Evolutionary conservation across 257 asterid species (phyloP).

Genomic region (Buddleja alternifolia): DNA sequence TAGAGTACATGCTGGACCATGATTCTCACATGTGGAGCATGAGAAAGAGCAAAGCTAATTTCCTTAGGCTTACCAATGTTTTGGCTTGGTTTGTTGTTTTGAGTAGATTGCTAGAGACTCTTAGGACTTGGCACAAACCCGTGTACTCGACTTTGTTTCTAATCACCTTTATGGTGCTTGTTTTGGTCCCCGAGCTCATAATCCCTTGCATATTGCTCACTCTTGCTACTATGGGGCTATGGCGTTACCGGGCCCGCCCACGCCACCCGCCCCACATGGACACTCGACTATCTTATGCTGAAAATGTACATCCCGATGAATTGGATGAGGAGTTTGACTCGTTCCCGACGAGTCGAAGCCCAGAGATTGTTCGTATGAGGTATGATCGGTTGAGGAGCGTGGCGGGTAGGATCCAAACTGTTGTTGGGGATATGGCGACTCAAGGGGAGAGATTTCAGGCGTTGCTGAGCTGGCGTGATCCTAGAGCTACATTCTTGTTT

Average conservation of each 20-base stretch:
- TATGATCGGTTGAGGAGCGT: constrained; percentile 83
- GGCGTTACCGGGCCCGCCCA: constrained; percentile 68
- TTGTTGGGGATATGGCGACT: constrained; percentile 89
- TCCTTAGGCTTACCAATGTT: constrained; percentile 73
- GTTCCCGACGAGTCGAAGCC: constrained; percentile 66
- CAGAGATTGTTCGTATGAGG: constrained; percentile 68
- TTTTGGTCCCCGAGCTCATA: constrained; percentile 70
- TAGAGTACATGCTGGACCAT: constrained; percentile 93
- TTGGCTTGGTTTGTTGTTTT: constrained; percentile 58
- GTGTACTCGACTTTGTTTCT: constrained; percentile 55
- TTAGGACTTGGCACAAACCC: constrained; percentile 72
- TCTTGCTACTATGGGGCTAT: constrained; percentile 62
- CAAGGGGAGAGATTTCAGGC: constrained; percentile 89
- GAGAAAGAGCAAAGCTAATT: constrained; percentile 93
- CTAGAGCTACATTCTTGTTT: constrained; percentile 86
- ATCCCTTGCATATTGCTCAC: constrained; percentile 61
- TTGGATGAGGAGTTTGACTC: constrained; percentile 86
- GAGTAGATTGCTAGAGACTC: constrained; percentile 52
- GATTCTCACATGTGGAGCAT: constrained; percentile 96
- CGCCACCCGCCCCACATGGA: constrained; percentile 91
- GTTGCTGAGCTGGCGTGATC: constrained; percentile 89
- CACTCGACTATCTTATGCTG: constrained; percentile 71
- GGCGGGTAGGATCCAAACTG: constrained; percentile 85
- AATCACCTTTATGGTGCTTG: constrained; percentile 46
- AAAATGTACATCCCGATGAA: constrained; percentile 71